Conservation (phyloP, 2,329 filamentous ascomycete genomes). For the Talaromyces sp. region DNA sequence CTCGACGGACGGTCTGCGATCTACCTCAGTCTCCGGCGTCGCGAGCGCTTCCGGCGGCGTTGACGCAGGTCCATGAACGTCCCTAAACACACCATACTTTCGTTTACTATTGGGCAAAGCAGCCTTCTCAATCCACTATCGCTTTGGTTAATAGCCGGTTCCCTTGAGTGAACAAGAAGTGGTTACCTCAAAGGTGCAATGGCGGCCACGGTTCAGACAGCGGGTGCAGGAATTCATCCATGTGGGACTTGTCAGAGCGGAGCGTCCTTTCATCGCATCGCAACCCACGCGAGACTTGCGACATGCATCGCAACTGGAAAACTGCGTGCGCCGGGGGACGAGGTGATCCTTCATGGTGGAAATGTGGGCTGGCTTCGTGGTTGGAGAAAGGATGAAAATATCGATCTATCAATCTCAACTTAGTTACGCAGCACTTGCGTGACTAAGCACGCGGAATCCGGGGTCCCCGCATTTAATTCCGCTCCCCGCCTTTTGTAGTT, state of each 20-base stretch:
- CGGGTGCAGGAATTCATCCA: slow-evolving; percentile 19
- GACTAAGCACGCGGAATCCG: too few species aligned
- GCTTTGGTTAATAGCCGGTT: neutral
- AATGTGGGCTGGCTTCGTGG: too few species aligned
- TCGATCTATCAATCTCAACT: too few species aligned
- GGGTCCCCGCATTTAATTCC: too few species aligned
- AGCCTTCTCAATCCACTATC: slow-evolving; percentile 12
- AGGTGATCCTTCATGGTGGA: neutral
- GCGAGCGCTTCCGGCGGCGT: neutral
- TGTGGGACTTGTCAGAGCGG: slow-evolving; percentile 17
- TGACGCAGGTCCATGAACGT: neutral
- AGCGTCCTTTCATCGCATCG: slow-evolving; percentile 23
- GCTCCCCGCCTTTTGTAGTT: too few species aligned
- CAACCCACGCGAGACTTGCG: slow-evolving; percentile 29
- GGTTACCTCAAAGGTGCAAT: slow-evolving; percentile 18
- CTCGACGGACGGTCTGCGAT: neutral
- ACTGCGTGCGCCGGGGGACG: slow-evolving; percentile 25
- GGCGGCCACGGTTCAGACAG: slow-evolving; percentile 19
- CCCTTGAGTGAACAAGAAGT: neutral
- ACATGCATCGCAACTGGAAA: slow-evolving; percentile 33
- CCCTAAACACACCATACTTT: slow-evolving; percentile 2
- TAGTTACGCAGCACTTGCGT: too few species aligned
- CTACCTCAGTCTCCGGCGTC: neutral
- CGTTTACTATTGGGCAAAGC: slow-evolving; percentile 14
- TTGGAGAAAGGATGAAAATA: too few species aligned